Evolutionary conservation across 148 eudicot genomes (phyloP).

Genomic region (Rhododendron ovatum): DNA sequence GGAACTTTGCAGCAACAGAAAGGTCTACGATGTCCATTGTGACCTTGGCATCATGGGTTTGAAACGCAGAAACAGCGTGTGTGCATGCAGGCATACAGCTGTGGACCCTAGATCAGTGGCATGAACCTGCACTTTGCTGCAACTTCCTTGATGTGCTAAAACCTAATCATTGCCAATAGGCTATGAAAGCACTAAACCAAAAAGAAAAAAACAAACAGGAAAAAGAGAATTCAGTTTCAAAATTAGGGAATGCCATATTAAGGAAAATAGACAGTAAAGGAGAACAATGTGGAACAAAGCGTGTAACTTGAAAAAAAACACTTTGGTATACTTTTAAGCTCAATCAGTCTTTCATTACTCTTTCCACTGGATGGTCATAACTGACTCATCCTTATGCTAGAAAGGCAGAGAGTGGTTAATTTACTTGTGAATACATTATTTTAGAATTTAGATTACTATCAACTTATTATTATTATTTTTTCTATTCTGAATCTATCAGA

Average conservation of each 20-base stretch:
- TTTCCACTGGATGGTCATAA: not conserved
- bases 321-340: not conserved
- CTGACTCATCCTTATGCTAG: not conserved
- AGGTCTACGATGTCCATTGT: not conserved
- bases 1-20: not conserved
- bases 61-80: not conserved
- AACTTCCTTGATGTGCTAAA: not conserved
- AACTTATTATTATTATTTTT: not conserved
- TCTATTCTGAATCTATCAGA: not conserved
- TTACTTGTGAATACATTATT: not conserved
- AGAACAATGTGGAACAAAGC: not conserved
- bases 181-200: not conserved
- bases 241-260: not conserved
- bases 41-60: not conserved
- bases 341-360: not conserved
- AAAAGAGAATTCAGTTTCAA: not conserved
- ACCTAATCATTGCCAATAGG: not conserved
- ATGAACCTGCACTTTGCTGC: not conserved
- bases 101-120: not conserved
- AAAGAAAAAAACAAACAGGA: not conserved
- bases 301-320: not conserved
- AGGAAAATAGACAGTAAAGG: not conserved
- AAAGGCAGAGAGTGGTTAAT: not conserved
- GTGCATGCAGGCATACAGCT: not conserved
- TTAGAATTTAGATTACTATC: not conserved